These are phyloP conservation scores for Daedaleopsis nitida DNA, from an alignment of 768 basidiomycete genomes.

Conservation along the genomic window DNA sequence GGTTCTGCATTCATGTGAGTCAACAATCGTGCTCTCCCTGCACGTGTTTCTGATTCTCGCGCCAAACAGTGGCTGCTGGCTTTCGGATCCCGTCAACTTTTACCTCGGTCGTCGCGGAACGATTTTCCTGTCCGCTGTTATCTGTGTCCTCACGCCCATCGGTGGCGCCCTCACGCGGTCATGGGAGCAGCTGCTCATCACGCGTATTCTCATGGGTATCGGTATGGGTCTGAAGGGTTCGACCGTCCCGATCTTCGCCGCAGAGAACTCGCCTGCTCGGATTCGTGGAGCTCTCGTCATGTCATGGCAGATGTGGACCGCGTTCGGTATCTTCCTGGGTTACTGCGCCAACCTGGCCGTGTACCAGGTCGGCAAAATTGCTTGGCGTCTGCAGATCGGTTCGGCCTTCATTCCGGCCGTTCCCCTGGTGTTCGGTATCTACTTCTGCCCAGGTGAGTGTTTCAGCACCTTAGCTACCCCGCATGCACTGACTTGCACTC, in stretches of 20 bases:
- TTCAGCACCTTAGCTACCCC: no score
- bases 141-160: slow-evolving; percentile 47
- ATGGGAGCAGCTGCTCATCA: slow-evolving; percentile 57
- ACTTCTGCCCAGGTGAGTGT: slow-evolving; percentile 32
- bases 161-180: slow-evolving; percentile 53
- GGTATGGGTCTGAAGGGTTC: slow-evolving; percentile 59
- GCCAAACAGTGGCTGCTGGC: slow-evolving; percentile 49
- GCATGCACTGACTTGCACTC: no score
- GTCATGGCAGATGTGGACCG: slow-evolving; percentile 72
- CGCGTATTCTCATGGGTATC: slow-evolving; percentile 52
- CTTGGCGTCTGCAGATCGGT: slow-evolving; percentile 74
- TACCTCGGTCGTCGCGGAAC: slow-evolving; percentile 51
- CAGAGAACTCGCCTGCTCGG: slow-evolving; percentile 45
- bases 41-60: slow-evolving; percentile 52
- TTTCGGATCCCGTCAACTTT: slow-evolving; percentile 51
- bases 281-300: slow-evolving; percentile 6
- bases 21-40: slow-evolving; percentile 10
- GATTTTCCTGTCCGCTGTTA: slow-evolving; percentile 47
- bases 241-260: slow-evolving; percentile 63
- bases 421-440: slow-evolving; percentile 40
- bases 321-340: slow-evolving; percentile 79
- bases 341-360: slow-evolving; percentile 58
- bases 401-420: slow-evolving; percentile 42
- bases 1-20: slow-evolving; percentile 19
- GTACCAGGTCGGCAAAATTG: slow-evolving; percentile 38